A percentile compares a stretch with the other conserved stretches of the same genome.
Conservation (phyloP, 768 basidiomycete species). For the Hydnomerulius pinastri region DNA sequence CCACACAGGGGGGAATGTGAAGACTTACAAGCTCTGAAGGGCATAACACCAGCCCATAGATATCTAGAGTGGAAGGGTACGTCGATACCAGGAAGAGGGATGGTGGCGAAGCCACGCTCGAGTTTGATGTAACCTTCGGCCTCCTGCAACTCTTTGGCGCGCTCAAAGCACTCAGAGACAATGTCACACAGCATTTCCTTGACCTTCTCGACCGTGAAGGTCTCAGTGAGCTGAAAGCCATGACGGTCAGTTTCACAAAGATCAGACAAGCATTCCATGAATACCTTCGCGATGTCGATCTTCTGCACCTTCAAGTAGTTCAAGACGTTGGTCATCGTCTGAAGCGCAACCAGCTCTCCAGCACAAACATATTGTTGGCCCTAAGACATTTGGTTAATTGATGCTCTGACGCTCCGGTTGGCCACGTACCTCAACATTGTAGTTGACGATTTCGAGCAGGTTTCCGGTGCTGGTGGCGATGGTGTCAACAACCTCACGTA, state of each 20-base stretch:
- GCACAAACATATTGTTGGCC: constrained; percentile 99
- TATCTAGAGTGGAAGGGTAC: constrained; percentile 99
- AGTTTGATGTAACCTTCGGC: constrained; percentile 88
- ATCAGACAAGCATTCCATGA: too few species aligned
- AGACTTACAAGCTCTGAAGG: constrained; percentile 90
- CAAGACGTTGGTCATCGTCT: constrained; percentile 92
- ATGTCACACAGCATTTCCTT: constrained; percentile 96
- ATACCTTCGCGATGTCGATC: constrained; percentile 88
- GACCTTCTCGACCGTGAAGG: constrained; percentile 87
- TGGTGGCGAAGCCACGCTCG: constrained; percentile 96
- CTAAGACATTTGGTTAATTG: constrained; percentile 39
- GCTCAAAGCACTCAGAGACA: constrained; percentile 76
- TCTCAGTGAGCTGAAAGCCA: constrained; percentile 84
- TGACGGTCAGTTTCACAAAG: too few species aligned
- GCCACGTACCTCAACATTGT: constrained; percentile 77
- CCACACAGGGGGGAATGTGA: neutral
- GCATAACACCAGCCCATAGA: constrained; percentile 97
- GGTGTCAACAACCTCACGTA: constrained; percentile 95
- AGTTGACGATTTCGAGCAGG: constrained; percentile 98
- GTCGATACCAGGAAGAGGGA: constrained; percentile 94
- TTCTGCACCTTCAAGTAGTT: constrained; percentile 97
- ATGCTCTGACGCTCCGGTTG: neutral
- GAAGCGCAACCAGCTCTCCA: constrained; percentile 90
- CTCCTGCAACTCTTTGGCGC: constrained; percentile 76
- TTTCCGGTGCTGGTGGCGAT: constrained; percentile 76